phyloP scores from a whole-genome alignment of 257 asterid species.

The Phtheirospermum japonicum region DNA sequence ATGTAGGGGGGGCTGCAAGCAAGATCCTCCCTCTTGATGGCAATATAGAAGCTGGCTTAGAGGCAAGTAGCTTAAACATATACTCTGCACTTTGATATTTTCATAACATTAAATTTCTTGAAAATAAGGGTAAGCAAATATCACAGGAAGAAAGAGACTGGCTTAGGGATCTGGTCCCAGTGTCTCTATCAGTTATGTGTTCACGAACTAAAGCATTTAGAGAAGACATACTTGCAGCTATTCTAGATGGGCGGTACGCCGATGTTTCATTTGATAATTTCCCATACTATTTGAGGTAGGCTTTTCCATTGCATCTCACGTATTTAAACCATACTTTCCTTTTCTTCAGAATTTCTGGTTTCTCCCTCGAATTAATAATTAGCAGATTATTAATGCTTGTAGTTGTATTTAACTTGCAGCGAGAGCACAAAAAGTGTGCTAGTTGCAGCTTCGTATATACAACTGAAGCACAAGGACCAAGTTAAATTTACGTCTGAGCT shows the following conservation, averaged over 20 bases:
- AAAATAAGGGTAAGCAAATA: constrained; percentile 25
- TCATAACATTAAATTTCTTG: constrained; percentile 17
- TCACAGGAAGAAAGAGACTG: constrained; percentile 67
- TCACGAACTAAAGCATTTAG: constrained; percentile 52
- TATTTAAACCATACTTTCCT: constrained; percentile 3
- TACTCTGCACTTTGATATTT: constrained; percentile 24
- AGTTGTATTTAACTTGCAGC: constrained; percentile 46
- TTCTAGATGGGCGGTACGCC: constrained; percentile 54
- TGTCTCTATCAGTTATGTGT: constrained; percentile 55
- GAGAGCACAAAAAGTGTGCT: constrained; percentile 83
- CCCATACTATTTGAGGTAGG: constrained; percentile 84
- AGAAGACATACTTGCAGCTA: constrained; percentile 54
- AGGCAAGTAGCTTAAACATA: constrained; percentile 50
- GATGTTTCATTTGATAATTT: constrained; percentile 82
- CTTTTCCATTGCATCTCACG: constrained; percentile 11
- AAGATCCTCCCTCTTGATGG: constrained; percentile 54
- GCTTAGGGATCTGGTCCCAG: constrained; percentile 50
- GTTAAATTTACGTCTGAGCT: constrained; percentile 69
- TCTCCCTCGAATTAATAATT: constrained; percentile 18
- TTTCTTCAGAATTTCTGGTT: constrained; percentile 3
- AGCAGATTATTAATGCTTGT: constrained; percentile 23
- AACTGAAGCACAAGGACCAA: constrained; percentile 69
- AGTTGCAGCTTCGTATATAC: constrained; percentile 80
- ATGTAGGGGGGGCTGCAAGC: constrained; percentile 44
- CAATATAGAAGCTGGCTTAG: constrained; percentile 48